Conservation (phyloP, 768 basidiomycete species). For the Psilocybe subaeruginosa region DNA sequence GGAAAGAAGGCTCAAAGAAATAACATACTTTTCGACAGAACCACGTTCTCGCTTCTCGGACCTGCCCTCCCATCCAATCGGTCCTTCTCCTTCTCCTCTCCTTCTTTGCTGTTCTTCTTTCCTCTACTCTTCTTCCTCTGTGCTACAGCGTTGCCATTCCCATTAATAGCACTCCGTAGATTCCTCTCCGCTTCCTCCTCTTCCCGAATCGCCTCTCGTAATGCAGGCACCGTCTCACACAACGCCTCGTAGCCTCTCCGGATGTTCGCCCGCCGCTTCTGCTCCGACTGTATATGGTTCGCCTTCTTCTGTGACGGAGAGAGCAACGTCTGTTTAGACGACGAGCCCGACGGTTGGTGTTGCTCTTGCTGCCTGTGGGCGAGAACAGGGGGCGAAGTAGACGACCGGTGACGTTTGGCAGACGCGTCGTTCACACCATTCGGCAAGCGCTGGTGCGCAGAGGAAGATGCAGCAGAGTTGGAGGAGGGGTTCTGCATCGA, state of each 20-base stretch:
- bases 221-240: slow-evolving; percentile 80
- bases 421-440: slow-evolving; percentile 11
- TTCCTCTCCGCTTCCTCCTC: slow-evolving; percentile 61
- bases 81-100: slow-evolving; percentile 55
- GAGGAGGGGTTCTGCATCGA: slow-evolving; percentile 2
- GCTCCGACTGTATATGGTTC: slow-evolving; percentile 93
- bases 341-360: slow-evolving; percentile 7
- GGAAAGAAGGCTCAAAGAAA: slow-evolving; percentile 1
- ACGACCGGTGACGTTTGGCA: slow-evolving; percentile 16
- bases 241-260: slow-evolving; percentile 87
- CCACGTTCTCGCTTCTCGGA: slow-evolving; percentile 89
- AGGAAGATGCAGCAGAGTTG: slow-evolving; percentile 24
- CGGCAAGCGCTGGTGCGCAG: slow-evolving; percentile 18
- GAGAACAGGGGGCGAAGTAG: slow-evolving; percentile 12
- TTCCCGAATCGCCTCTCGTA: slow-evolving; percentile 77
- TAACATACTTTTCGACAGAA: slow-evolving; percentile 76
- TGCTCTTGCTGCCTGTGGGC: neutral
- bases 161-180: slow-evolving; percentile 19
- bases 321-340: slow-evolving; percentile 53
- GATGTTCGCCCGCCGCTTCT: slow-evolving; percentile 92
- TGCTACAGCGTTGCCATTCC: slow-evolving; percentile 13
- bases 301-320: slow-evolving; percentile 88
- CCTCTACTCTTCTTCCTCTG: slow-evolving; percentile 32
- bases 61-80: slow-evolving; percentile 85
- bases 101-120: slow-evolving; percentile 50